A percentile compares a stretch with the other conserved stretches of the same genome.
Evolutionary conservation across 140 eudicot species (phyloP).

Genomic region (Flaveria floridana): DNA sequence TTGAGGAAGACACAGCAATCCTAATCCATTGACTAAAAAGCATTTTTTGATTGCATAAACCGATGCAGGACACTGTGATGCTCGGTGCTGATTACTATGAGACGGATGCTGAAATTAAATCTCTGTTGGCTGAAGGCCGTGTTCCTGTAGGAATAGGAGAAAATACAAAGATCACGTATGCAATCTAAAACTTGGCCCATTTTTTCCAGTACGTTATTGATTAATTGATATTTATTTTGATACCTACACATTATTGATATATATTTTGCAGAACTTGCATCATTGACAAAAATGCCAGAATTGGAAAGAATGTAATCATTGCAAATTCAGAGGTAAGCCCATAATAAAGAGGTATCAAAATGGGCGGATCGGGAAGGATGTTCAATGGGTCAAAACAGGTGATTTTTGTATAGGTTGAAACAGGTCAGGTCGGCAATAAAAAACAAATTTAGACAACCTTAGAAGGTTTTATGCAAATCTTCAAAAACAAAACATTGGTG

Average conservation of each 20-base stretch:
- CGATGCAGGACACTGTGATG: constrained; percentile 90
- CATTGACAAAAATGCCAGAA: constrained; percentile 93
- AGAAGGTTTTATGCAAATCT: not conserved
- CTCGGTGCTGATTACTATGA: constrained; percentile 98
- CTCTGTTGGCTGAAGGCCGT: constrained; percentile 75
- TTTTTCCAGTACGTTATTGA: constrained; percentile 4
- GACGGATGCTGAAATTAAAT: constrained; percentile 69
- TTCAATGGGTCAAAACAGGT: not conserved
- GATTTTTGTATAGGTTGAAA: not conserved
- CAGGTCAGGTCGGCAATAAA: not conserved
- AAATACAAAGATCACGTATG: constrained; percentile 79
- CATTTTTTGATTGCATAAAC: constrained; percentile 25
- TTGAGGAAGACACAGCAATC: no score
- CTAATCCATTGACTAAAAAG: not conserved
- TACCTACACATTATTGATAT: constrained; percentile 5
- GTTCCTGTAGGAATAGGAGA: constrained; percentile 95
- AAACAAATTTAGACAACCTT: not conserved
- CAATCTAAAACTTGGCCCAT: constrained; percentile 6
- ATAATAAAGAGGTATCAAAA: not conserved
- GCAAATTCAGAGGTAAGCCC: constrained; percentile 85
- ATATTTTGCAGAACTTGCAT: constrained; percentile 71
- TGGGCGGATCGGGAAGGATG: not conserved
- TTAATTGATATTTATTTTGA: not conserved
- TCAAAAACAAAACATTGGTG: not conserved
- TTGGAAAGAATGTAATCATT: constrained; percentile 85